These are phyloP conservation scores for Fusarium gaditjirri DNA, from an alignment of 2,329 filamentous ascomycete genomes.

Conservation along the genomic window DNA sequence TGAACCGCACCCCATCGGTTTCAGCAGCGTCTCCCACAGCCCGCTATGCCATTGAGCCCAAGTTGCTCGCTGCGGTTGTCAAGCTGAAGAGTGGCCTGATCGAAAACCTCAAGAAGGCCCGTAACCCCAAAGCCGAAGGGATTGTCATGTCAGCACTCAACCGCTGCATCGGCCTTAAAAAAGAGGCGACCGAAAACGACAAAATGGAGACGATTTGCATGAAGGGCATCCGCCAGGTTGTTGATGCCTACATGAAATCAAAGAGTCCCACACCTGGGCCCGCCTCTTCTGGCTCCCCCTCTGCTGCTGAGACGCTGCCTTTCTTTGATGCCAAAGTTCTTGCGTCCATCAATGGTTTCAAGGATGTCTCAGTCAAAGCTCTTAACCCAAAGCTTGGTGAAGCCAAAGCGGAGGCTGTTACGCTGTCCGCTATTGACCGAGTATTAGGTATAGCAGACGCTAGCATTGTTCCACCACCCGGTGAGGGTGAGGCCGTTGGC, in stretches of 20 bases:
- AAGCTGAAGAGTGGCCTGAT: slow-evolving; percentile 60
- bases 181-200: slow-evolving; percentile 56
- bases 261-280: slow-evolving; percentile 50
- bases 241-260: slow-evolving; percentile 55
- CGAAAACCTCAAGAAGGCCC: slow-evolving; percentile 57
- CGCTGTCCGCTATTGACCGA: slow-evolving; percentile 62
- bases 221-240: slow-evolving; percentile 55
- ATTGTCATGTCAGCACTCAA: slow-evolving; percentile 65
- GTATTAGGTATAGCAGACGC: slow-evolving; percentile 59
- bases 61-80: slow-evolving; percentile 55
- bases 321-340: slow-evolving; percentile 56
- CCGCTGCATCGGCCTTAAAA: slow-evolving; percentile 60
- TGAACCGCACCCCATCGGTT: slow-evolving; percentile 42
- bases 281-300: slow-evolving; percentile 39
- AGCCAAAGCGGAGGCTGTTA: slow-evolving; percentile 57
- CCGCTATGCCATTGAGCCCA: slow-evolving; percentile 57
- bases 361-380: slow-evolving; percentile 56
- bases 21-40: slow-evolving; percentile 42
- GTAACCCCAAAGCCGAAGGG: slow-evolving; percentile 56
- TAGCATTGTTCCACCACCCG: slow-evolving; percentile 52
- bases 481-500: slow-evolving; percentile 47
- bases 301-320: slow-evolving; percentile 39
- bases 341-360: slow-evolving; percentile 56
- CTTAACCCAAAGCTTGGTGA: slow-evolving; percentile 55
- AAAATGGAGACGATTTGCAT: slow-evolving; percentile 60